Evolutionary conservation across 2,329 filamentous ascomycete species (phyloP), one percentile per base, ranked within the genome.

Genomic region (Fusarium sp.): DNA sequence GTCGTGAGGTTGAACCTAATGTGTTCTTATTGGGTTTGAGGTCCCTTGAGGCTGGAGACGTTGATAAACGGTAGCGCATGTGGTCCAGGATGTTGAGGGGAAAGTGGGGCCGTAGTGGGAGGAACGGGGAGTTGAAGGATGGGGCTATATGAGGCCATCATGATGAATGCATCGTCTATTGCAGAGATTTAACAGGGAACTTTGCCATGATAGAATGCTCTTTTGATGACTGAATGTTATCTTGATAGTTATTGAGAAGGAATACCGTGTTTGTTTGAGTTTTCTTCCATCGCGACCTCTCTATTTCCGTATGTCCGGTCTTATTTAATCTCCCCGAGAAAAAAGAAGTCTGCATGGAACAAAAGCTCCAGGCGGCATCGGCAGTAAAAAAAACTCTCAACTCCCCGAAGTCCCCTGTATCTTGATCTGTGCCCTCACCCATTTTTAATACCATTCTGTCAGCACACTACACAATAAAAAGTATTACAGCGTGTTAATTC

Each of bases 121-220:
- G 40, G 20, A 32, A 59, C 68, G 64, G 68, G 68, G 68, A 71
- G 68, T 71, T 71, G 49, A 6, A n/a, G 29, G 6, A 57, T 52
- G 58, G 63, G 25, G 29, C 47, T 44, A 52, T 43, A 71, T 65
- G 63, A 71, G 68, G 54, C 54, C 56, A 69, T 55, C 32, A 25
- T 57, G 51, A 68, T 65, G 44, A 45, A 45, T 57, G 51, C 3
- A 20, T 34, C 24, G 34, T 22, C 18, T 27, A 11, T 24, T 40
- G 38, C 18, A 66, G 30, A 49, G 43, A 42, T 46, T 43, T n/a
- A 25, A 42, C 11, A 20, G 24, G 14, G 12, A 24, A 22, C 5
- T 24, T 27, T 16, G 30, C 34, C 14, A 6, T 30, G 4, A n/a
- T 4, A 29, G 5, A 8, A 8, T 16, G 16, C 5, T 14, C 16